Evolutionary conservation across 306 rosid genomes (phyloP).

Genomic region (Phaseolus lunatus): DNA sequence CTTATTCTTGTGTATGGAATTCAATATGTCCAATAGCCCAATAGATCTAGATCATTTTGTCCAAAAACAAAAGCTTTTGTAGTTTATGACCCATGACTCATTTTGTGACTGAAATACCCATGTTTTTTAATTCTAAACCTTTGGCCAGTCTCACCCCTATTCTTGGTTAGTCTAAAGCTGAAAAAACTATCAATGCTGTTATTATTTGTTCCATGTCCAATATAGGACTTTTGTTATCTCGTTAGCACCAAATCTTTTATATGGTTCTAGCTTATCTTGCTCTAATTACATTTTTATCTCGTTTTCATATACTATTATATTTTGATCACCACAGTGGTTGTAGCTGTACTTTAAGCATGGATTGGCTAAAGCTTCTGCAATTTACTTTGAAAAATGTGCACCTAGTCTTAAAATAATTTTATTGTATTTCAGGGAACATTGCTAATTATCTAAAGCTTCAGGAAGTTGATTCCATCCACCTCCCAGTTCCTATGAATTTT

Average conservation of each 20-base stretch:
- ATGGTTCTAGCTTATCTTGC: not conserved
- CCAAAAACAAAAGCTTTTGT: not conserved
- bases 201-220: not conserved
- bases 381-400: constrained; percentile 22
- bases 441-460: constrained; percentile 88
- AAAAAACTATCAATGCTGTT: not conserved
- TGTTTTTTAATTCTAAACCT: not conserved
- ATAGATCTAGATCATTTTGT: not conserved
- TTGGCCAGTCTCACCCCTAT: not conserved
- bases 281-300: not conserved
- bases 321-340: not conserved
- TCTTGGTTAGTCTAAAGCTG: not conserved
- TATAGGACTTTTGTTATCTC: not conserved
- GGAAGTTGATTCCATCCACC: constrained; percentile 84
- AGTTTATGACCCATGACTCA: not conserved
- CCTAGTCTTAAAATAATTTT: not conserved
- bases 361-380: constrained; percentile 29
- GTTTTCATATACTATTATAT: not conserved
- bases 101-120: not conserved
- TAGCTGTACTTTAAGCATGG: not conserved
- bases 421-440: constrained; percentile 70
- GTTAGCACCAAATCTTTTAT: not conserved
- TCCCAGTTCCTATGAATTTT: constrained; percentile 91
- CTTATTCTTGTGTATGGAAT: not conserved
- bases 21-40: not conserved